These are phyloP conservation scores for Clarireedia paspali DNA, from an alignment of 2,329 filamentous ascomycete genomes.

Conservation along the genomic window DNA sequence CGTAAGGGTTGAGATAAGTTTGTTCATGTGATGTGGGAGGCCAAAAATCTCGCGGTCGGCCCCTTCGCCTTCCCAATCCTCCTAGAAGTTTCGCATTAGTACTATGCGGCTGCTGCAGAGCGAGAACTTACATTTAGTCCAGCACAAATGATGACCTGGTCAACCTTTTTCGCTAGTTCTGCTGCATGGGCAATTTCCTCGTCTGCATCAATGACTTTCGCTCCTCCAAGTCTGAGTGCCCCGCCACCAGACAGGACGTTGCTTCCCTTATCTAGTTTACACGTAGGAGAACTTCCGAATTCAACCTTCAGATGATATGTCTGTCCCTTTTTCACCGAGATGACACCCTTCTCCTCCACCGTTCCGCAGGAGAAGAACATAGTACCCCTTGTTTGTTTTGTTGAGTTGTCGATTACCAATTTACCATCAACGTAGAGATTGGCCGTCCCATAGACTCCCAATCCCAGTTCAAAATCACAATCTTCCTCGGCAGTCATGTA, in stretches of 20 bases:
- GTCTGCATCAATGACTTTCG: slow-evolving; percentile 46
- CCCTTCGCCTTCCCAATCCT: slow-evolving; percentile 32
- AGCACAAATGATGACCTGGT: slow-evolving; percentile 69
- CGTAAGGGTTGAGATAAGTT: slow-evolving; percentile 42
- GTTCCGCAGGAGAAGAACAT: slow-evolving; percentile 34
- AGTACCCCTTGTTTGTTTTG: slow-evolving; percentile 30
- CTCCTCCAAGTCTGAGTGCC: slow-evolving; percentile 54
- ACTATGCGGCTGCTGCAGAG: slow-evolving; percentile 17
- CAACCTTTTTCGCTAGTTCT: slow-evolving; percentile 55
- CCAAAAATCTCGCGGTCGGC: slow-evolving; percentile 21
- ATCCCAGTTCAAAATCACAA: slow-evolving; percentile 30
- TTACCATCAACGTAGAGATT: slow-evolving; percentile 30
- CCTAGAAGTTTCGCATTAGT: slow-evolving; percentile 47
- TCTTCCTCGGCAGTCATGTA: slow-evolving; percentile 25
- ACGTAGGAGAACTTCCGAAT: slow-evolving; percentile 51
- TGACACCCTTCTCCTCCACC: slow-evolving; percentile 26
- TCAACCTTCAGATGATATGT: slow-evolving; percentile 28
- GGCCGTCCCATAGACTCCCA: slow-evolving; percentile 31
- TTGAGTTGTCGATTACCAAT: slow-evolving; percentile 29
- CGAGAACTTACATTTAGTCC: slow-evolving; percentile 52
- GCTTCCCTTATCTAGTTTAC: slow-evolving; percentile 41
- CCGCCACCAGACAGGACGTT: slow-evolving; percentile 48
- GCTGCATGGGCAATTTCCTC: slow-evolving; percentile 60
- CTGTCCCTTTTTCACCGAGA: slow-evolving; percentile 24
- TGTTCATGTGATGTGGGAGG: slow-evolving; percentile 23